phyloP scores from a whole-genome alignment of 2,329 filamentous ascomycete genomes.

The Aureobasidium sp. region DNA sequence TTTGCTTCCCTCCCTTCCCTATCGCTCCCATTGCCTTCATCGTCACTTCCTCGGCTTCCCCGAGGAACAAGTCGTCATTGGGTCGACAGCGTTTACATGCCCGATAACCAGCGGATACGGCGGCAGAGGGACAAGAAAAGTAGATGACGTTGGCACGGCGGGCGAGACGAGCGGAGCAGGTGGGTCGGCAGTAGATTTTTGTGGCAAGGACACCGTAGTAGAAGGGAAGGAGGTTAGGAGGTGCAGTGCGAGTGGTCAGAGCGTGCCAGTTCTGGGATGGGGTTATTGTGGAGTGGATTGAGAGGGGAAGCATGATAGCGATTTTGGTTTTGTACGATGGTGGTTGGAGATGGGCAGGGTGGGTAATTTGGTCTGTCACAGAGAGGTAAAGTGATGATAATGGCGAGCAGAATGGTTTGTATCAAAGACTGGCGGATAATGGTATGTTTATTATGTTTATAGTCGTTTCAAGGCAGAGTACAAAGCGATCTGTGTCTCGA shows the following conservation, averaged over 20 bases:
- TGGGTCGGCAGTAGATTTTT: conserved; percentile 53
- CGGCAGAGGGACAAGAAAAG: conserved; percentile 38
- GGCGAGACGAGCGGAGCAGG: conserved; percentile 52
- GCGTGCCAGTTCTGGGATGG: not conserved
- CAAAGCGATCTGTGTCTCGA: no score
- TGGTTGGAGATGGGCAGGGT: no score
- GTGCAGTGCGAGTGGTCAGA: not conserved
- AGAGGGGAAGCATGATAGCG: not conserved
- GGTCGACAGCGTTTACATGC: conserved; percentile 52
- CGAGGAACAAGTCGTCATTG: conserved; percentile 7
- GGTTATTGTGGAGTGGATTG: not conserved
- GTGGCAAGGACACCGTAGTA: conserved; percentile 48
- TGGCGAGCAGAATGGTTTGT: no score
- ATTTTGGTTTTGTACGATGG: no score
- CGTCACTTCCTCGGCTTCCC: conserved; percentile 13
- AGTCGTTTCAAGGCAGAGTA: no score
- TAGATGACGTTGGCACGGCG: conserved; percentile 49
- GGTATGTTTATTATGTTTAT: no score
- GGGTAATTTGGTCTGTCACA: no score
- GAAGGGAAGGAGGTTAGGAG: conserved; percentile 10
- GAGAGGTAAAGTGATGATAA: no score
- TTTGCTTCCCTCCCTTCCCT: conserved; percentile 15
- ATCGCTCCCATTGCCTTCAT: conserved; percentile 4
- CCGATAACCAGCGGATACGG: conserved; percentile 43
- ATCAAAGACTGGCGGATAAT: no score